Conservation (phyloP, 2,329 filamentous ascomycete species). For the Ophiocordyceps camponoti-leonardi region DNA sequence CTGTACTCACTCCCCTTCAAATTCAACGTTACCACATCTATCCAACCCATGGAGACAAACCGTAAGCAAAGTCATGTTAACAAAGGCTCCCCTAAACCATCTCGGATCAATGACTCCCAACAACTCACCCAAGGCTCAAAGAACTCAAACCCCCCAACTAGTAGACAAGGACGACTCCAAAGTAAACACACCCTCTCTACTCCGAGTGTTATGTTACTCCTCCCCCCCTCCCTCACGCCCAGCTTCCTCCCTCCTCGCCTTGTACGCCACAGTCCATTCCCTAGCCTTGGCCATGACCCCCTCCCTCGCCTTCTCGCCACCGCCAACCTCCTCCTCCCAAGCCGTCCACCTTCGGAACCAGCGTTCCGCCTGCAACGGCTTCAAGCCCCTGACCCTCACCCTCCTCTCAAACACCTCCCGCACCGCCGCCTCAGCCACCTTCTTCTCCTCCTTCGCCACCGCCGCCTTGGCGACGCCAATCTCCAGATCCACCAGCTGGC, state of each 20-base stretch:
- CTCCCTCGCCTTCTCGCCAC: conserved; percentile 45
- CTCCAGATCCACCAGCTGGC: conserved; percentile 78
- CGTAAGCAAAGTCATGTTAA: no score
- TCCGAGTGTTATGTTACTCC: no score
- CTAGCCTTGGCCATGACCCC: conserved; percentile 54
- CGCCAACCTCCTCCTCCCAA: conserved; percentile 64
- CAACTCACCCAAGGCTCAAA: not conserved
- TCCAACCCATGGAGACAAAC: no score
- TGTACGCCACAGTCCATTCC: conserved; percentile 45
- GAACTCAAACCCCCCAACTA: no score
- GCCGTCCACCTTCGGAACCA: conserved; percentile 87
- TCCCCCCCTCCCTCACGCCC: conserved; percentile 10
- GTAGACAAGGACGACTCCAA: no score
- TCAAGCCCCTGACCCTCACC: conserved; percentile 49
- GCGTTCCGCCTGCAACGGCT: conserved; percentile 65
- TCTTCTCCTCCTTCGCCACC: no score
- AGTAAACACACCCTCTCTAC: no score
- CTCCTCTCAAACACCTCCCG: conserved; percentile 73
- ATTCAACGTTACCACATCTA: no score
- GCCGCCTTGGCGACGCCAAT: conserved; percentile 35
- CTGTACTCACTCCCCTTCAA: no score
- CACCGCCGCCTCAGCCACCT: conserved; percentile 37
- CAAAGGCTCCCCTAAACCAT: no score
- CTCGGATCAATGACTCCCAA: not conserved
- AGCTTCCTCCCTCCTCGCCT: conserved; percentile 27